A percentile compares a stretch with the other conserved stretches of the same genome.
Evolutionary conservation across 805 yeast genomes (phyloP).

Genomic region (Brettanomyces anomalus): DNA sequence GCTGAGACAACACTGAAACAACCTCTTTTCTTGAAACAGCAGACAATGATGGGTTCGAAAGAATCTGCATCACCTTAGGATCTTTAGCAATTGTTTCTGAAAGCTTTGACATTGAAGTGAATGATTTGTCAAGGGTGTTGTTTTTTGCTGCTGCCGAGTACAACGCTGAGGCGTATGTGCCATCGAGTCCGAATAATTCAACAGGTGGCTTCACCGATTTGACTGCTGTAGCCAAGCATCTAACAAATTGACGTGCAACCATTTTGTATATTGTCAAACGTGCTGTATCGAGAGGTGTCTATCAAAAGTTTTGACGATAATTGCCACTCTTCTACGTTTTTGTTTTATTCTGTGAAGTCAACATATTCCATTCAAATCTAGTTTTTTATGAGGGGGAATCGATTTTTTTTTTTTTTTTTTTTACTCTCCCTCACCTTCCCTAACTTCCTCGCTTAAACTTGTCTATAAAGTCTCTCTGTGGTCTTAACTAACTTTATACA

Average conservation of each 20-base stretch:
- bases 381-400: no score
- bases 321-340: no score
- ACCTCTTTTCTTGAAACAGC: constrained; percentile 64
- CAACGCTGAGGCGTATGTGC: constrained; percentile 93
- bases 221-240: constrained; percentile 64
- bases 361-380: no score
- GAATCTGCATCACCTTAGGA: constrained; percentile 48
- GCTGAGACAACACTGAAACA: constrained; percentile 46
- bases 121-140: constrained; percentile 58
- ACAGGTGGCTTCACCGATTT: constrained; percentile 67
- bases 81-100: constrained; percentile 50
- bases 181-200: constrained; percentile 90
- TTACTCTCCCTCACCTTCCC: no score
- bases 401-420: no score
- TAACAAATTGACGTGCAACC: constrained; percentile 59
- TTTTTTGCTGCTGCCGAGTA: constrained; percentile 85
- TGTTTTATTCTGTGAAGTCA: no score
- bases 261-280: constrained; percentile 16
- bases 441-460: no score
- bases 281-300: no score
- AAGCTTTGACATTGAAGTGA: constrained; percentile 57
- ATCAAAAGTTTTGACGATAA: no score
- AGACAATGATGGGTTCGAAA: constrained; percentile 79
- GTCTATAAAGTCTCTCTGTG: no score
- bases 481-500: no score